Base-by-base conservation (phyloP, 257 asterid genomes). In the Gentiana dahurica region DNA sequence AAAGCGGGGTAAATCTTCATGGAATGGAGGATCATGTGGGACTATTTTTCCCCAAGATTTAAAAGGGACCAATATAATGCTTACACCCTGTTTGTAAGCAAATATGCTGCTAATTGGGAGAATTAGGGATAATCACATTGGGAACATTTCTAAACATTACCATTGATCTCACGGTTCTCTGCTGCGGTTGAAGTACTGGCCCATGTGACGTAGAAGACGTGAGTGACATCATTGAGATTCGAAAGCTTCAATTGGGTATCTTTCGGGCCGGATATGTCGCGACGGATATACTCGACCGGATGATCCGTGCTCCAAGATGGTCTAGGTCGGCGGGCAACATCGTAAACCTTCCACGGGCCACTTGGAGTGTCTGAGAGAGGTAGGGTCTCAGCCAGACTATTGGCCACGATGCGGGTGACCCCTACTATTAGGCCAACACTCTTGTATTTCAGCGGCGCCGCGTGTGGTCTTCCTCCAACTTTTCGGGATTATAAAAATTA, bases 281-380 rank as follows among this genome's bases (percentile, higher is more conserved):
- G 85, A 11, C 68, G 82, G 77, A 90, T 65, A 67, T 90, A 87
- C 12, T 71, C 73, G 71, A 87, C 56, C 5, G 96, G 95, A 59
- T 85, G 76, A 61, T 91, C 95, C n/a, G 73, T 83, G 53, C 72
- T 87, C 98, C 96, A 91, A 15, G 24, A 15, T 15, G 24, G 24
- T 15, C 24, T 15, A 15, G 24, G 24, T 15, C 24, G 24, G 24
- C 96, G 94, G 2, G 95, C 94, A 37, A 87, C 69, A 7, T 96
- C 98, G 59, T 90, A 87, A 8, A 87, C 96, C 83, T 84, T 87
- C 96, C 96, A 90, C 0, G 95, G 98, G 46, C 98, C 95, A 32
- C 98, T 94, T 6, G 96, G 95, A 9, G 96, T 84, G 76, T 82
- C 94, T 60, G 95, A 55, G 49, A 82, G 95, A 15, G 96, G 98